Evolutionary conservation across 495 filamentous ascomycete species (phyloP).

Genomic region (Penicillium arizonense): DNA sequence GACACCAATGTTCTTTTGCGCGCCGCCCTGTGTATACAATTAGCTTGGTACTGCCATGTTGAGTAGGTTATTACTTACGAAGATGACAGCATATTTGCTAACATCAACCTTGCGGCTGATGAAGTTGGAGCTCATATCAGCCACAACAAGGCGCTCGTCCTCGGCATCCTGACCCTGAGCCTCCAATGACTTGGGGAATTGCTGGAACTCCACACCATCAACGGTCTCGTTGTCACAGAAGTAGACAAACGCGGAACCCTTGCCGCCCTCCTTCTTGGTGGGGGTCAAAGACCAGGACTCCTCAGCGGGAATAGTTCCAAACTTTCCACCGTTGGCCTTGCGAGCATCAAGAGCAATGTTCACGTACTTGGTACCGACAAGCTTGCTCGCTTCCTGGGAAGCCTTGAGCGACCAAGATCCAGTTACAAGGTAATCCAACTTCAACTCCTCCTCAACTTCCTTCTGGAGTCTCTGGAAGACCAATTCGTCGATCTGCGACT

Average conservation of each 20-base stretch:
- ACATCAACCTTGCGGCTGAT: slow-evolving; percentile 65
- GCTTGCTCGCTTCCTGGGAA: slow-evolving; percentile 74
- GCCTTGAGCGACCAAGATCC: slow-evolving; percentile 91
- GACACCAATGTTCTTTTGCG: slow-evolving; percentile 87
- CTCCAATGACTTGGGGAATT: slow-evolving; percentile 64
- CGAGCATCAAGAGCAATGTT: slow-evolving; percentile 76
- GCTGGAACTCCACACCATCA: slow-evolving; percentile 91
- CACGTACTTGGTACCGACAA: slow-evolving; percentile 74
- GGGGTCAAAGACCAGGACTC: slow-evolving; percentile 73
- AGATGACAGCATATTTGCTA: slow-evolving; percentile 58
- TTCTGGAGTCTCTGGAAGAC: slow-evolving; percentile 56
- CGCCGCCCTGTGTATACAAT: slow-evolving; percentile 49
- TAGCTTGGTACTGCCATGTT: background rate
- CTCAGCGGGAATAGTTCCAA: slow-evolving; percentile 77
- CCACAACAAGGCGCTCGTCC: slow-evolving; percentile 66
- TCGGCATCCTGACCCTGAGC: slow-evolving; percentile 49
- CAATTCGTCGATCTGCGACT: slow-evolving; percentile 48
- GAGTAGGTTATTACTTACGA: slow-evolving; percentile 24
- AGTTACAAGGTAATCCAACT: slow-evolving; percentile 87
- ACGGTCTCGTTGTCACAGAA: slow-evolving; percentile 84
- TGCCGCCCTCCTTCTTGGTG: slow-evolving; percentile 47
- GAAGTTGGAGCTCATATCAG: slow-evolving; percentile 80
- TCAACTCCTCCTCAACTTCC: slow-evolving; percentile 63
- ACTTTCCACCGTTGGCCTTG: slow-evolving; percentile 75
- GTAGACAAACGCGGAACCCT: slow-evolving; percentile 73